Evolutionary conservation across 192 early-diverging fungal species (phyloP), one percentile per base, ranked within the genome.

Genomic region (Entomortierella lignicola): DNA sequence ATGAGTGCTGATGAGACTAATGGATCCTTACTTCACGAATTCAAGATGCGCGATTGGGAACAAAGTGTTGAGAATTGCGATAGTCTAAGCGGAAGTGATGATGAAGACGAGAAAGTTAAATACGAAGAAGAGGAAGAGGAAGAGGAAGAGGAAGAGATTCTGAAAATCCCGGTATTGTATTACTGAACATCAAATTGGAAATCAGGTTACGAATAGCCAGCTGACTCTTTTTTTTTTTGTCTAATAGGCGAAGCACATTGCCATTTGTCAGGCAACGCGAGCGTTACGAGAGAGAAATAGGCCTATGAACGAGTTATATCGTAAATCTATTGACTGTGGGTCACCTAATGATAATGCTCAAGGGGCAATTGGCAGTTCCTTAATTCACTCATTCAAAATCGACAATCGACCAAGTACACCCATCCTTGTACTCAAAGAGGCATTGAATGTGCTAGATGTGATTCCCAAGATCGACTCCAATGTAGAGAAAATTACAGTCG

Each of bases 121-220:
- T 27, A 50, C 47, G 18, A 50, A 50, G 4, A 4, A 18, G 57
- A 59, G 6, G 55, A 31, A 29, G 55, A 57, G 6, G 55, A 57
- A 23, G 39, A 39, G 12, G 21, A 60, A 11, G 60, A 61, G 20
- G 60, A 61, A 20, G 60, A 61, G 29, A 12, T 26, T 27, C 60
- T 61, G 0, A 8, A 50, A 31, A 31, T 61, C 29, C 60, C 60
- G 60, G 60, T 61, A 61, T 54, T 29, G 53, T 54, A 13, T n/a
- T 4, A 50, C 4, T 37, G 4, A 10, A 37, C 10, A 37, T 4
- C 34, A 37, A 10, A 10, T 10, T 37, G 5, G 4, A 37, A 4
- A 37, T 37, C 53, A 55, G 3, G 27, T 10, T 12, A 26, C 25
- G 55, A 20, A 2, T 17, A 27, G 6, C 31, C 27, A 20, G 18